phyloP scores from a whole-genome alignment of 169 alveolate species.

The Plasmodium ovale region DNA sequence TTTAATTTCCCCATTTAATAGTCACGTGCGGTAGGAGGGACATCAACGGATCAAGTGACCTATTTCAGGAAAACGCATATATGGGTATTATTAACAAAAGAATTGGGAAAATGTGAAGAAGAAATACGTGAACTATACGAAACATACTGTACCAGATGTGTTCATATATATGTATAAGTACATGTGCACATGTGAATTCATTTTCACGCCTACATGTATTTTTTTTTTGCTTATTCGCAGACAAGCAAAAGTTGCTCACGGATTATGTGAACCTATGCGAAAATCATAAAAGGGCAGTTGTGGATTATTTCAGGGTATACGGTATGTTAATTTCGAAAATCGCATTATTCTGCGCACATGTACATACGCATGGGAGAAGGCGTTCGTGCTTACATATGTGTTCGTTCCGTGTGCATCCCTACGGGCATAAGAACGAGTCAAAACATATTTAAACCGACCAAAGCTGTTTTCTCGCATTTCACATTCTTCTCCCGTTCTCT shows the following conservation, averaged over 20 bases:
- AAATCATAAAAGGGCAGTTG: constrained; percentile 53
- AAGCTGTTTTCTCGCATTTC: too few species aligned
- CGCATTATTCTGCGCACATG: not conserved
- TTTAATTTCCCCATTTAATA: not conserved
- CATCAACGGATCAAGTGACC: not conserved
- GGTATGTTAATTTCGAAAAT: constrained; percentile 16
- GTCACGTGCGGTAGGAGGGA: constrained; percentile 24
- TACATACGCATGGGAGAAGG: not conserved
- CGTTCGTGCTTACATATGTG: not conserved
- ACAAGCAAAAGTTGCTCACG: constrained; percentile 21
- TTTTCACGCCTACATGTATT: not conserved
- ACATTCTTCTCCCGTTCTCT: not conserved
- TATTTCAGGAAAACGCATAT: not conserved
- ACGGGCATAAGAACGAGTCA: not conserved
- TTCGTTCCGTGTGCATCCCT: not conserved
- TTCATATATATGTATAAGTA: not conserved
- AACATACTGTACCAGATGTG: not conserved
- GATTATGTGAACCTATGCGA: constrained; percentile 35
- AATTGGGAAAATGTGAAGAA: not conserved
- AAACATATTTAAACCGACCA: not conserved
- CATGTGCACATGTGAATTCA: not conserved
- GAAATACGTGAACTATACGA: not conserved
- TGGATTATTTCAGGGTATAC: constrained; percentile 60
- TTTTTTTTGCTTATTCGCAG: not conserved
- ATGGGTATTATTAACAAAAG: constrained; percentile 1